Base-by-base conservation (phyloP, 257 asterid species). In the Solanum tacnaense region DNA sequence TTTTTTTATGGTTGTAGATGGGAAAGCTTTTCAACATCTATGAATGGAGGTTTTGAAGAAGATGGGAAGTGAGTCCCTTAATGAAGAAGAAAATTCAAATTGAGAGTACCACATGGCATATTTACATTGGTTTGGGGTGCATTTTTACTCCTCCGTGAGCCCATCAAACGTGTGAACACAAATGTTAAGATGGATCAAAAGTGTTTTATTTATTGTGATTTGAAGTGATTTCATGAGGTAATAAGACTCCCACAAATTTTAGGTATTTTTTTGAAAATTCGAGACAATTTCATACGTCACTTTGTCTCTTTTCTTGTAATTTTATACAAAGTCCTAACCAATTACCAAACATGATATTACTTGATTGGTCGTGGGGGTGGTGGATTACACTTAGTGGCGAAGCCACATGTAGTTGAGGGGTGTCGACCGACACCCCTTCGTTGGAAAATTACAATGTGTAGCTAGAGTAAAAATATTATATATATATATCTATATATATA, bases 201-300 rank as follows among this genome's bases (percentile, higher is more conserved):
- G 10, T 52, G 4, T 6, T 44, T 18, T 6, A 52, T 52, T 52
- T 52, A 52, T 52, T 52, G 62, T 52, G n/a, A 49, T 49, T 49
- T 49, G 60, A 49, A 49, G 20, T 15, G 60, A 15, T 52, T 52
- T 18, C 10, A 52, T 3, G n/a, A 1, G n/a, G 62, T 52, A 52
- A 49, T 49, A 15, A 15, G 21, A 49, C 60, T 12, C 3, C 1
- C 60, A 15, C 3, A 49, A 49, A 49, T 15, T 49, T 49, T 13
- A 56, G n/a, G 2, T 18, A 0, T 1, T 3, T 7, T 18, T 56
- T 56, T 2, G 0, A 16, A 52, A 18, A 18, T 56, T 56, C n/a
- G n/a, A 56, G 4, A 18, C 4, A 18, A 2, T 4, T 56, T 56
- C 11, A 18, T 3, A 3, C 6, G 10, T 56, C n/a, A 56, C 10